Base-by-base conservation (phyloP, 129 eudicot genomes). In the Arctium minus region DNA sequence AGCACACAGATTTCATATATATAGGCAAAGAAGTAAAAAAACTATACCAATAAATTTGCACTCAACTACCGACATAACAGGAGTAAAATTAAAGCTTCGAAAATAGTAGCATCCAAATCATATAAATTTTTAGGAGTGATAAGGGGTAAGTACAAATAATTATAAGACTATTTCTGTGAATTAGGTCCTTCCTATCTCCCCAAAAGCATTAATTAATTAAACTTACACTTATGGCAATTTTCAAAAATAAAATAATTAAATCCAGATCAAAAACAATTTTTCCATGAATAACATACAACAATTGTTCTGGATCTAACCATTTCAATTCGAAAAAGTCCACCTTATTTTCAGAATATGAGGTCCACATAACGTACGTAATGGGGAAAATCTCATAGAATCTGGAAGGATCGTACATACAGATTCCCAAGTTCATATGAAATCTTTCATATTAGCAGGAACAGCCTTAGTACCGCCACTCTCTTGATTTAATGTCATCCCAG, bases 381-480 rank as follows among this genome's bases (percentile, higher is more conserved):
- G 13, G n/a, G 10, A 39, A 38, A 73, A 73, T 73, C 44, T 36
- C 72, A 73, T 33, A 42, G 11, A 50, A 50, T 50, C 62, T 50
- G 62, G 62, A 50, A 50, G 18, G 62, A 50, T 50, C 18, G 62
- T 13, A 50, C 27, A 10, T 46, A 46, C 68, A 60, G 29, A n/a
- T 48, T 30, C 18, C 17, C 7, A 60, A 35, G 72, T 22, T 89
- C 86, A 89, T 71, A 86, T 78, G 5, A 83, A 81, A 46, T 83
- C 72, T 60, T 81, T 87, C 30, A 83, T 37, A 53, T 87, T 89
- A 0, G 69, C 76, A 29, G 73, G 73, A 64, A 84, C 86, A 68
- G 76, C 83, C 71, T 81, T 86, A 60, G 68, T 18, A 48, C 84
- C 86, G 1, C 73, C 87, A 37, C 78, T 74, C 33, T 82, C 89